Evolutionary conservation across 176 grass and related monocot genomes (phyloP).

Genomic region (Hsuehochloa calcarea): DNA sequence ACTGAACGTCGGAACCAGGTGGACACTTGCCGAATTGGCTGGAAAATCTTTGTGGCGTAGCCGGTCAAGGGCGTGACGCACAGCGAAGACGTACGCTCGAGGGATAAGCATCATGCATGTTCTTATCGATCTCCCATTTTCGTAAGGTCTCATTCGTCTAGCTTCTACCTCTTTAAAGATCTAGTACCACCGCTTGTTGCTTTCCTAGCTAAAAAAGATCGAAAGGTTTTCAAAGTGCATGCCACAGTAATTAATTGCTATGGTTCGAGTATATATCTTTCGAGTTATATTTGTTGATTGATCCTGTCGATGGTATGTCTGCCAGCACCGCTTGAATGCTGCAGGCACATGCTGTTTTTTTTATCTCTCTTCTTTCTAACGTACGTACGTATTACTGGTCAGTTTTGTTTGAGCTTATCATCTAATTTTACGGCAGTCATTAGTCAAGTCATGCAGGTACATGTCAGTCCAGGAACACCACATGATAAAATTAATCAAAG

Average conservation of each 20-base stretch:
- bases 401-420: constrained; percentile 25
- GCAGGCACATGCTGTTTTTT: constrained; percentile 10
- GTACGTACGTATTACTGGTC: background rate
- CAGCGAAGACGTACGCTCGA: background rate
- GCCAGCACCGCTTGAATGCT: background rate
- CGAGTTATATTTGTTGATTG: background rate
- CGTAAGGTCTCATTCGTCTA: background rate
- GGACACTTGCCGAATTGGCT: background rate
- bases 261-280: background rate
- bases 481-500: background rate
- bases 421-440: constrained; percentile 40
- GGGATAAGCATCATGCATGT: constrained; percentile 15
- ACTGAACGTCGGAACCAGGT: background rate
- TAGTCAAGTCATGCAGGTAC: background rate
- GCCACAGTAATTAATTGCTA: background rate
- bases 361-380: too few relatives aligned
- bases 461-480: background rate
- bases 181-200: background rate
- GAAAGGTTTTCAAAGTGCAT: background rate
- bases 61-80: background rate
- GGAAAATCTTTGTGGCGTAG: background rate
- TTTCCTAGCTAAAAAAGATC: background rate
- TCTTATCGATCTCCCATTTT: constrained; percentile 3
- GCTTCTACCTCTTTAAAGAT: background rate
- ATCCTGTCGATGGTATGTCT: constrained; percentile 31